Base-by-base conservation (phyloP, 2,329 filamentous ascomycete species). In the Dactylella cylindrospora region DNA sequence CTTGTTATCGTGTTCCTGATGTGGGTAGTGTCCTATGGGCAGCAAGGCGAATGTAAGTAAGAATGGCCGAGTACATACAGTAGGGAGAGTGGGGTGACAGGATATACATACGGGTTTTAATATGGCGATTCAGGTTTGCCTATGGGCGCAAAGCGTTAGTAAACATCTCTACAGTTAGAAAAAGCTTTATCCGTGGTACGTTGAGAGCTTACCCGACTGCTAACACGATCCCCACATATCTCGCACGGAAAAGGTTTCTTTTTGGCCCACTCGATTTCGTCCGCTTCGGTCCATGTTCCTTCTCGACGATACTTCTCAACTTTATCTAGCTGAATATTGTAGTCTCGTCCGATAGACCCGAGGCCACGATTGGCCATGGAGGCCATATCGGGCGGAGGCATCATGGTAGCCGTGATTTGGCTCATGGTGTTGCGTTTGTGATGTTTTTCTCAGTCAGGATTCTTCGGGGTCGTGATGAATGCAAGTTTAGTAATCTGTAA, bases 241-340 rank as follows among this genome's bases (percentile, higher is more conserved):
- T 68, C 67, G 33, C 67, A 69, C 29, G 65, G 66, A 36, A 68
- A 68, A 15, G 67, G 67, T 31, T 69, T 69, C 49, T 67, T 69
- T 40, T 64, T 66, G 26, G 65, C 64, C 67, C 67, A 69, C 44
- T 66, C 57, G 17, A 64, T 57, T 36, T 69, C 67, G 40, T 69
- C 67, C 22, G 67, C 64, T 19, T 66, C 67, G 12, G 67, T 67
- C 67, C 67, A 69, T 31, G 55, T 69, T 9, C 67, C 67, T 38
- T 67, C 61, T 3, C 66, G 66, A 26, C 65, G 66, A 35, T 69
- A 67, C 23, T 69, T 67, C 25, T 67, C 53, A 17, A 69, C 67
- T 47, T 69, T 67, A 25, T 69, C 67, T 12, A 68, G 66, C 33
- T 69, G 67, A 35, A 69, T 69, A 41, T 69, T 67, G 43, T 65